Evolutionary conservation across 768 basidiomycete species (phyloP), one percentile per base, ranked within the genome.

Genomic region (Tylopilus rubrobrunneus): DNA sequence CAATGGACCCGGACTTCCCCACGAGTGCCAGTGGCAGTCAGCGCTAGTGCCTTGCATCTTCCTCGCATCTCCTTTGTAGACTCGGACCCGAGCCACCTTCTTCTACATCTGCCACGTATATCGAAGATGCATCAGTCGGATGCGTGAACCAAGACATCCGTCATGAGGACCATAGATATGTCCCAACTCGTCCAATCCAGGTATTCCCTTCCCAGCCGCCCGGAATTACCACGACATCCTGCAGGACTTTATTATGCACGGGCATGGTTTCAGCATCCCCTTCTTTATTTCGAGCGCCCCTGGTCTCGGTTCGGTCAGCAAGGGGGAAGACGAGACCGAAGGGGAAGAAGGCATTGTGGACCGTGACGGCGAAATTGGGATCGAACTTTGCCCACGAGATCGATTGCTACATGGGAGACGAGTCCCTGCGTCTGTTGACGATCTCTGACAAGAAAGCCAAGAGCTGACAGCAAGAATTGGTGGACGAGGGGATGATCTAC

Each of bases 221-320:
- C 72, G 79, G 63, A 88, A 86, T 58, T 87, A 83, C 62, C 74
- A 83, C 56, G 81, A 86, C 58, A 79, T 87, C 49, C 67, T 86
- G 48, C 83, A 84, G 44, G 85, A 85, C 56, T 86, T 88, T 58
- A 72, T 74, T 55, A 62, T 72, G 41, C 72, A 71, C 49, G 71
- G 69, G 21, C 57, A 59, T 14, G 66, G 62, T 11, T 25, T 62
- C 3, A 68, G 69, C 19, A 55, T 71, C 29, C 67, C 63, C 7
- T 67, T 65, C 36, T 69, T 67, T 11, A 57, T 71, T 21, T 67
- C 63, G 48, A 69, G 67, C 23, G 61, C 63, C 1, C 65, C 67
- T 0, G 59, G 57, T 42, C 56, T 67, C 21, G 56, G 57, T 49
- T 55, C 62, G 3, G 62, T 64, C 27, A 57, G 52, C 21, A 64